Base-by-base conservation (phyloP, 768 basidiomycete genomes). In the Udeniomyces megalosporus region DNA sequence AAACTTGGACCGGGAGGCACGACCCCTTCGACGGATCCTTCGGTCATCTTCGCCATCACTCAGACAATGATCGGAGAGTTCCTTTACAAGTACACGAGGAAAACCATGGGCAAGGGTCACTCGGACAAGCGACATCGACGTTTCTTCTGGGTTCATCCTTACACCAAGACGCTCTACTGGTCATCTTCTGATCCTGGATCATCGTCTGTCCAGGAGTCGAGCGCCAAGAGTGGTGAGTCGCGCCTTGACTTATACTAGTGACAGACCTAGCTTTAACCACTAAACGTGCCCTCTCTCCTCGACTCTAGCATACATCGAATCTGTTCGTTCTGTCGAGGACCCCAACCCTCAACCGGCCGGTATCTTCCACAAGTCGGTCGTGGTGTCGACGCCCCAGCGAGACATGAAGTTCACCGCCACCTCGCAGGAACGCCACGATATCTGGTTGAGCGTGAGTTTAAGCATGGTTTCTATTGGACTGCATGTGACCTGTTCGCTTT, bases 41-140 rank as follows among this genome's bases (percentile, higher is more conserved):
- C 78, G 2, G 76, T 95, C 69, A 95, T 97, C 67, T 93, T 96
- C 71, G 86, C 92, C 1, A 96, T 97, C 68, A 99, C 95, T 17
- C 93, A 97, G 78, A 95, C 92, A 26, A 99, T 99, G 95, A 97
- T 97, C 67, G 93, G 95, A 54, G 93, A 97, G 77, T 96, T 91
- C 75, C 74, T 99, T 76, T 88, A 87, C 80, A 97, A 97, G 78
- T 96, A 99, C 75, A 96, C 93, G 10, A 80, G 93, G 56, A 80
- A 82, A 61, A 76, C 86, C 20, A 82, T 97, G 69, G 89, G 91
- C 26, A 92, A 87, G 74, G 91, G 89, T 14, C 81, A 90, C 71
- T 88, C 88, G 24, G 85, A 89, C 72, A 84, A 82, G 72, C 78
- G 92, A 56, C 95, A 99, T 74, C 84, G 82, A 73, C 80, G 95